Evolutionary conservation across 1,139 yeast species (phyloP), one percentile per base, ranked within the genome.

Genomic region (Hansenula sp.): DNA sequence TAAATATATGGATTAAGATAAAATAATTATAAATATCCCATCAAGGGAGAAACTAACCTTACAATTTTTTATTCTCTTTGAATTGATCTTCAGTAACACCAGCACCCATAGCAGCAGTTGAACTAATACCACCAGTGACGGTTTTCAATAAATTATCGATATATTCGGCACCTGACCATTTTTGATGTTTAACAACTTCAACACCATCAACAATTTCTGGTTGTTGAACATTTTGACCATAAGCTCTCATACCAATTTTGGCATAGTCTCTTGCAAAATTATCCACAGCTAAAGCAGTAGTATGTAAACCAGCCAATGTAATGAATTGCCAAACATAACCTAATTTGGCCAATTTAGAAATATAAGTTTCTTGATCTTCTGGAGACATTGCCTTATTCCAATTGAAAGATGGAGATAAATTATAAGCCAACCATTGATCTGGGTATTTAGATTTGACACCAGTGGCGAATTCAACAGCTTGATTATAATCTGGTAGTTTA

Each of bases 81-180:
- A 91, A 91, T 71, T 91, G 98, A 58, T 87, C 96, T 72, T 91
- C 99, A 48, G 99, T 91, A 58, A 91, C 98, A 74, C 98, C 98
- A 52, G 84, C 85, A 64, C 98, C 98, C 98, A 91, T 91, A 47
- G 98, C 98, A 55, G 97, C 96, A 44, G 98, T 93, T 24, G 96
- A 85, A 44, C 93, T 76, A 48, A 91, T 87, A 71, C 99, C 99
- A 61, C 98, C 98, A 48, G 94, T 84, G 40, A 90, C 94, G 73
- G 90, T 76, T 68, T 84, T 89, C 68, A 91, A 81, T 60, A 91
- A 76, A 50, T 89, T 85, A 68, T 91, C 99, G 64, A 93, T 85
- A 74, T 90, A 93, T 68, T 88, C 96, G 35, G 99, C 99, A 65
- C 99, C 99, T 41, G 97, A 89, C 99, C 99, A 91, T 70, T 91